Conservation (phyloP, 2,329 filamentous ascomycete genomes). For the Aspergillus pseudotamarii region DNA sequence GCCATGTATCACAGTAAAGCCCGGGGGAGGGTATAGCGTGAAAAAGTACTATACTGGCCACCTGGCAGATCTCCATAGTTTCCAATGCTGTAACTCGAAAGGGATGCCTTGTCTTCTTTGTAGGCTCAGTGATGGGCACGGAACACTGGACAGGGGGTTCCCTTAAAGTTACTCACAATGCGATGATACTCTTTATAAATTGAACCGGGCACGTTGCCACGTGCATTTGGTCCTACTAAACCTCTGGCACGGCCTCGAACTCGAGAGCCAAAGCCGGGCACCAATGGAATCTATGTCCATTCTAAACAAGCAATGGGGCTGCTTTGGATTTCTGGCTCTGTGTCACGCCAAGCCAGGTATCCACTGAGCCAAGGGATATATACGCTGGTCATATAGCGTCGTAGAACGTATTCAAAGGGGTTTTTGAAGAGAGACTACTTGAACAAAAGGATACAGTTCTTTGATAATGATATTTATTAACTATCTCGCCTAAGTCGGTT, state of each 20-base stretch:
- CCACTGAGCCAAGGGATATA: not conserved
- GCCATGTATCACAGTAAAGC: not conserved
- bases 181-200: not conserved
- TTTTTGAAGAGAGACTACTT: not conserved
- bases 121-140: too few species aligned
- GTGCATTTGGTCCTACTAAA: not conserved
- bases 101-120: too few species aligned
- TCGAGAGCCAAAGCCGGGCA: not conserved
- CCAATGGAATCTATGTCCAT: not conserved
- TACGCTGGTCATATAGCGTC: too few species aligned
- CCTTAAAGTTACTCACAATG: too few species aligned
- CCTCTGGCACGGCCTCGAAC: not conserved
- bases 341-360: not conserved
- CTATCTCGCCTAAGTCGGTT: too few species aligned
- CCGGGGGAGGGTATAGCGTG: too few species aligned
- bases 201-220: not conserved
- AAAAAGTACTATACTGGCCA: too few species aligned
- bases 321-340: not conserved
- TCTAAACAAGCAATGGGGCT: not conserved
- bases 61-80: too few species aligned
- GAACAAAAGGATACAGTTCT: not conserved
- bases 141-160: too few species aligned
- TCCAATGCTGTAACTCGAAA: too few species aligned
- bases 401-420: not conserved
- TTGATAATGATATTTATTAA: not conserved